phyloP scores from a whole-genome alignment of 2,329 filamentous ascomycete genomes.

The Fusarium dlaminii region DNA sequence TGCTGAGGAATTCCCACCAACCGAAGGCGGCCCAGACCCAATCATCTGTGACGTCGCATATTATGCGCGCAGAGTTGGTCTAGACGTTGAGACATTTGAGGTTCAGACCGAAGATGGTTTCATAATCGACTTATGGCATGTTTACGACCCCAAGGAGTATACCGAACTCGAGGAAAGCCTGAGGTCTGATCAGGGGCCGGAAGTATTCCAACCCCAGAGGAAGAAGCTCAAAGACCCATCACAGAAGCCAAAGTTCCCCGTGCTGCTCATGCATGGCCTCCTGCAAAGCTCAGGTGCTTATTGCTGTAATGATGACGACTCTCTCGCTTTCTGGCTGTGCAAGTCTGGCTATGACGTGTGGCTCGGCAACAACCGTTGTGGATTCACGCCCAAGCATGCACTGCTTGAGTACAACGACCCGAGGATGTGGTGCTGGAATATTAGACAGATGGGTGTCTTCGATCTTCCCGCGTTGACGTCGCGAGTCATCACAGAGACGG shows the following conservation, averaged over 20 bases:
- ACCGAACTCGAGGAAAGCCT: slow-evolving; percentile 61
- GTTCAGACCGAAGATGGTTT: slow-evolving; percentile 96
- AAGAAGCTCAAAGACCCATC: slow-evolving; percentile 50
- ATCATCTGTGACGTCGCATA: slow-evolving; percentile 83
- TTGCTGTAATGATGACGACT: slow-evolving; percentile 89
- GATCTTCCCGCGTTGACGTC: slow-evolving; percentile 85
- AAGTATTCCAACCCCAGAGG: slow-evolving; percentile 63
- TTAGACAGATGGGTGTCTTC: slow-evolving; percentile 90
- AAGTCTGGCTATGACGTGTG: slow-evolving; percentile 95
- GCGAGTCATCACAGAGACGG: slow-evolving; percentile 82
- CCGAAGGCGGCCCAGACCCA: slow-evolving; percentile 83
- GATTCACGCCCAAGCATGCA: slow-evolving; percentile 80
- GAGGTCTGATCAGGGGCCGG: slow-evolving; percentile 62
- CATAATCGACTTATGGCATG: slow-evolving; percentile 87
- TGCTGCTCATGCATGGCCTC: slow-evolving; percentile 87
- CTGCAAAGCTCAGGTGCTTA: slow-evolving; percentile 89
- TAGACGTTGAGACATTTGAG: slow-evolving; percentile 83
- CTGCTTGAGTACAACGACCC: slow-evolving; percentile 78
- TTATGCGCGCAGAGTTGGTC: slow-evolving; percentile 86
- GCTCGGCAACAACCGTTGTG: slow-evolving; percentile 93
- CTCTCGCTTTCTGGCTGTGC: slow-evolving; percentile 89
- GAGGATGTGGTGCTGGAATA: slow-evolving; percentile 97
- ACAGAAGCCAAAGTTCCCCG: slow-evolving; percentile 73
- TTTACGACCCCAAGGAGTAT: slow-evolving; percentile 85
- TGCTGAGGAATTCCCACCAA: slow-evolving; percentile 71